Conservation (phyloP, 768 basidiomycete species). For the Mrakia blollopis region DNA sequence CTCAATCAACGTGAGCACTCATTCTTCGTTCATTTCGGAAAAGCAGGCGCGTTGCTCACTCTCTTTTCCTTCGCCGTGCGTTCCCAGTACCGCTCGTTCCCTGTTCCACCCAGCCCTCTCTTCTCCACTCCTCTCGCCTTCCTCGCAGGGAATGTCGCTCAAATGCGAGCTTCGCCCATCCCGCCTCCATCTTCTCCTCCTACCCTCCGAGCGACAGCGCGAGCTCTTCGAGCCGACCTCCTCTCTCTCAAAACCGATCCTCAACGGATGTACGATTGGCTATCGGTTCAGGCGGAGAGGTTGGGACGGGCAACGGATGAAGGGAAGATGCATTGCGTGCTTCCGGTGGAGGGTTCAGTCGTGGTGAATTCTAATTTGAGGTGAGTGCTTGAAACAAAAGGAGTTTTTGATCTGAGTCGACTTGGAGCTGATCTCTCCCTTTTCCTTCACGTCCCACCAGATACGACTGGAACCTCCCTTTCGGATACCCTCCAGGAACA, state of each 20-base stretch:
- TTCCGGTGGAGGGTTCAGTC: neutral
- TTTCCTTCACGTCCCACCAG: neutral
- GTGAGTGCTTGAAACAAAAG: neutral
- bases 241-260: neutral
- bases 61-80: too few relatives aligned
- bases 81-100: conserved; percentile 5
- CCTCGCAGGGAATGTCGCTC: conserved; percentile 1
- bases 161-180: neutral
- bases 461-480: conserved; percentile 11
- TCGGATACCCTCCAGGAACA: neutral
- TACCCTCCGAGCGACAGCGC: neutral
- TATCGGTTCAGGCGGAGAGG: neutral
- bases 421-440: neutral
- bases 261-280: conserved; percentile 12
- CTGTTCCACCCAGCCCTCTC: neutral
- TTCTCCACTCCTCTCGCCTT: neutral
- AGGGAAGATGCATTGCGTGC: neutral
- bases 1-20: conserved; percentile 13
- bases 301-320: neutral
- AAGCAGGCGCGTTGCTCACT: too few relatives aligned
- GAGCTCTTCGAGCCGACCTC: neutral
- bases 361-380: conserved; percentile 2
- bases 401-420: neutral
- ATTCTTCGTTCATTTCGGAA: too few relatives aligned
- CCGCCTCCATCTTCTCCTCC: neutral